These are phyloP conservation scores for Arabis alpina DNA, from an alignment of 345 rosid genomes.

Conservation along the genomic window DNA sequence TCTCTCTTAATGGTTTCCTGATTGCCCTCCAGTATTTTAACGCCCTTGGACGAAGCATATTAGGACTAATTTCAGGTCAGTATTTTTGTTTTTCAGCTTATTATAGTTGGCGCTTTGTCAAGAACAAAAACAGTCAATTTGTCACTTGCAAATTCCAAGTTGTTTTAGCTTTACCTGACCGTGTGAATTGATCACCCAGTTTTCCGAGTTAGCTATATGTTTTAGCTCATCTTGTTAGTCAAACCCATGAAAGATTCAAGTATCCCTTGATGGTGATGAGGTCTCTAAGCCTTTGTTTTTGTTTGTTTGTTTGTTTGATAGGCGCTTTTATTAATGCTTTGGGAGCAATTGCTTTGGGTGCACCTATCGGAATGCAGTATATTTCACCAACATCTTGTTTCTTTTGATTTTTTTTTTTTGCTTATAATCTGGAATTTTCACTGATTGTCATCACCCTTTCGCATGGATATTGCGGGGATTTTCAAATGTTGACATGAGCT, in stretches of 20 bases:
- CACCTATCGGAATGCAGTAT: constrained; percentile 79
- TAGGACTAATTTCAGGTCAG: constrained; percentile 77
- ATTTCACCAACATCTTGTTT: constrained; percentile 32
- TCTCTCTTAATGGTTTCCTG: constrained; percentile 5
- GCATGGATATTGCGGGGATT: neutral
- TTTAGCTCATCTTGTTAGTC: neutral
- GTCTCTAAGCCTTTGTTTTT: constrained; percentile 23
- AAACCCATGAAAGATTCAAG: too few relatives aligned
- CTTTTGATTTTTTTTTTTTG: constrained; percentile 10
- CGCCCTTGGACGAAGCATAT: constrained; percentile 63
- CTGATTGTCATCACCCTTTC: constrained; percentile 22
- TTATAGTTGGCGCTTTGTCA: neutral
- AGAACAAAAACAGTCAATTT: neutral
- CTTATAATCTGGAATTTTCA: constrained; percentile 20
- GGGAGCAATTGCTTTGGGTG: constrained; percentile 85
- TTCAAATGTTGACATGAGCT: neutral
- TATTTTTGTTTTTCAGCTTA: constrained; percentile 20
- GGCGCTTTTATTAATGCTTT: constrained; percentile 76
- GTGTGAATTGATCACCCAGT: neutral
- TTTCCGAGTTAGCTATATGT: neutral
- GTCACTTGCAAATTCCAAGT: neutral
- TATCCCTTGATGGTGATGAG: constrained; percentile 8
- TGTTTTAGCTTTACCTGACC: neutral
- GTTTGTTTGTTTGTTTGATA: constrained; percentile 31
- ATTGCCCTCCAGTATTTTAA: constrained; percentile 59